Evolutionary conservation across 2,329 filamentous ascomycete genomes (phyloP).

Genomic region (Harringtonia lauricola): DNA sequence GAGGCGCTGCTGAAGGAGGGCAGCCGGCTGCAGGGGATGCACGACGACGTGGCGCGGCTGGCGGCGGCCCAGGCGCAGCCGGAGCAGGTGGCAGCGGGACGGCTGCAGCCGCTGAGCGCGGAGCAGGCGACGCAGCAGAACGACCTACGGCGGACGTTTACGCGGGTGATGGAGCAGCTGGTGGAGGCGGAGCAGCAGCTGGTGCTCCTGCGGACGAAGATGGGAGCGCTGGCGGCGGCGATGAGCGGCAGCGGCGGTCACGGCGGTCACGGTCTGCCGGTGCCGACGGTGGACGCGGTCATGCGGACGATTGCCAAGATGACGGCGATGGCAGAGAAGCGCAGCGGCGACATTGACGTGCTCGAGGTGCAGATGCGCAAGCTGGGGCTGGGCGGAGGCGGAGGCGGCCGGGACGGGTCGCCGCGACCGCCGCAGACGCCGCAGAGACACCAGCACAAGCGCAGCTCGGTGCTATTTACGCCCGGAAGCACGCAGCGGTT

Average conservation of each 20-base stretch:
- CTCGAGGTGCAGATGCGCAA: constrained; percentile 79
- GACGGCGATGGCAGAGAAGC: constrained; percentile 85
- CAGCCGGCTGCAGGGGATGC: constrained; percentile 59
- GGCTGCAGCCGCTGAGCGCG: constrained; percentile 65
- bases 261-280: constrained; percentile 34
- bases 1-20: constrained; percentile 60
- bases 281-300: constrained; percentile 84
- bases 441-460: constrained; percentile 20
- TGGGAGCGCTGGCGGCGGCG: constrained; percentile 47
- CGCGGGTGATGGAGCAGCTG: constrained; percentile 61
- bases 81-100: constrained; percentile 50
- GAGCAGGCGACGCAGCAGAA: constrained; percentile 78
- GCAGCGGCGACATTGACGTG: constrained; percentile 81
- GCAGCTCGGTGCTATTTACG: constrained; percentile 21
- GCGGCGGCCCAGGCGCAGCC: constrained; percentile 56
- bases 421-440: constrained; percentile 31
- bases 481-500: constrained; percentile 26
- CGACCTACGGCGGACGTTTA: constrained; percentile 68
- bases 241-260: constrained; percentile 42
- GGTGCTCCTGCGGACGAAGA: constrained; percentile 65
- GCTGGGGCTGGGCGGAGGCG: constrained; percentile 38
- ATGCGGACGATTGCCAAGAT: constrained; percentile 86
- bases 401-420: constrained; percentile 25
- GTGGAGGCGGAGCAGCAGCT: constrained; percentile 71
- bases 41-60: constrained; percentile 69